Percentiles rank a stretch among this genome's conserved stretches.
These are phyloP conservation scores for Fusarium nanum DNA, from an alignment of 2,329 filamentous ascomycete genomes.

Conservation along the genomic window DNA sequence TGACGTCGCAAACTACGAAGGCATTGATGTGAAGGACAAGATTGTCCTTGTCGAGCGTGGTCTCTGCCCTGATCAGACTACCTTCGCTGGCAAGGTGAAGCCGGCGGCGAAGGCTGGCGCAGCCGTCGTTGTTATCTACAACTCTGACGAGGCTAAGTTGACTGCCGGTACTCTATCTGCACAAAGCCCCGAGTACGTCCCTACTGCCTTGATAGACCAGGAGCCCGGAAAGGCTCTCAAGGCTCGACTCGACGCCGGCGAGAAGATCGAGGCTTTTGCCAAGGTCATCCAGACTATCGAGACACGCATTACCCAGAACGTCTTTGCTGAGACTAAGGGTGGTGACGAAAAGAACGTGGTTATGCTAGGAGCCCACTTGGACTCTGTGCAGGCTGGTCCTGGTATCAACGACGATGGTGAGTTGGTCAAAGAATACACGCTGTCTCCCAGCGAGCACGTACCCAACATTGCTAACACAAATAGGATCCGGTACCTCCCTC, in stretches of 20 bases:
- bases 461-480: rapidly evolving
- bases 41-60: conserved; percentile 50
- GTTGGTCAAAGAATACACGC: rapidly evolving
- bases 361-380: conserved; percentile 58
- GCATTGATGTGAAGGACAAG: conserved; percentile 46
- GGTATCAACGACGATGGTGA: conserved; percentile 59
- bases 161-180: conserved; percentile 47
- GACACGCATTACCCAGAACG: conserved; percentile 56
- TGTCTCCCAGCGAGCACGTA: rapidly evolving
- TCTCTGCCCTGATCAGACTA: conserved; percentile 47
- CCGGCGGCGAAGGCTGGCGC: conserved; percentile 46
- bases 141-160: conserved; percentile 46
- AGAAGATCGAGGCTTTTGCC: conserved; percentile 51
- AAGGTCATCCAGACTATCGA: conserved; percentile 53
- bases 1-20: conserved; percentile 42
- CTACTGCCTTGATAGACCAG: conserved; percentile 49
- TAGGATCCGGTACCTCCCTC: conserved; percentile 54
- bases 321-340: conserved; percentile 58
- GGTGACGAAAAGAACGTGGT: conserved; percentile 58
- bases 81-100: conserved; percentile 49
- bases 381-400: conserved; percentile 57
- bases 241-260: conserved; percentile 49
- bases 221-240: conserved; percentile 45
- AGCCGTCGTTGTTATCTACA: conserved; percentile 49
- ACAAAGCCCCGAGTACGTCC: conserved; percentile 45